These are phyloP conservation scores for Mycena floridula DNA, from an alignment of 768 basidiomycete species.

Conservation along the genomic window DNA sequence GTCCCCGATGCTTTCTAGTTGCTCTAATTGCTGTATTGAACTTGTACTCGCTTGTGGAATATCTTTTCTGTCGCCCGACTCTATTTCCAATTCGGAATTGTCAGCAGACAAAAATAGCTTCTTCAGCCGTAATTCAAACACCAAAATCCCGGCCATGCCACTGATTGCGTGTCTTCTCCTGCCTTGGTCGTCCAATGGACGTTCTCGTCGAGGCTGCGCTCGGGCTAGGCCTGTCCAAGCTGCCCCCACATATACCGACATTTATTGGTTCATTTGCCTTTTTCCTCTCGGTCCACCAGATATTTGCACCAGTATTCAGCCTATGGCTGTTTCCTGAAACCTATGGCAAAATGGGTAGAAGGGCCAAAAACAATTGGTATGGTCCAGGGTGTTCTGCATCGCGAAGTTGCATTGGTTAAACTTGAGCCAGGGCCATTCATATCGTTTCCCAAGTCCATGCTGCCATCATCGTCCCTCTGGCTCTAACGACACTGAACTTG, in stretches of 20 bases:
- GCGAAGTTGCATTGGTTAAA: constrained; percentile 1
- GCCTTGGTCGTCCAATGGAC: no score
- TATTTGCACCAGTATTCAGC: constrained; percentile 51
- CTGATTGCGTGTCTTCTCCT: no score
- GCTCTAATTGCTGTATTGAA: no score
- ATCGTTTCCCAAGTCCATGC: constrained; percentile 72
- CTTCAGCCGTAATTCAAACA: no score
- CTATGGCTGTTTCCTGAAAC: constrained; percentile 38
- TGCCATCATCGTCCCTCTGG: constrained; percentile 57
- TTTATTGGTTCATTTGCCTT: constrained; percentile 47
- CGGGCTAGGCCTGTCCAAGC: constrained; percentile 45
- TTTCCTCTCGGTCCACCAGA: constrained; percentile 54
- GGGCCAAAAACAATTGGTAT: constrained; percentile 58
- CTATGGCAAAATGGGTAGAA: constrained; percentile 40
- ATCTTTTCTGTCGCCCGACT: no score
- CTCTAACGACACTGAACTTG: constrained; percentile 45
- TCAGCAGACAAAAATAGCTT: no score
- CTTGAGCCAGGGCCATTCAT: constrained; percentile 51
- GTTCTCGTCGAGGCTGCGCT: no score
- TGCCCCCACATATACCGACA: constrained; percentile 49
- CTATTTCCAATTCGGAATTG: no score
- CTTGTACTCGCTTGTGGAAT: no score
- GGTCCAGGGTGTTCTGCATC: constrained; percentile 15
- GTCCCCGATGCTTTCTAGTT: no score
- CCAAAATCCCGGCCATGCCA: no score